These are phyloP conservation scores for Puccinia coronata DNA, from an alignment of 1,284 basidiomycete species.

Conservation along the genomic window DNA sequence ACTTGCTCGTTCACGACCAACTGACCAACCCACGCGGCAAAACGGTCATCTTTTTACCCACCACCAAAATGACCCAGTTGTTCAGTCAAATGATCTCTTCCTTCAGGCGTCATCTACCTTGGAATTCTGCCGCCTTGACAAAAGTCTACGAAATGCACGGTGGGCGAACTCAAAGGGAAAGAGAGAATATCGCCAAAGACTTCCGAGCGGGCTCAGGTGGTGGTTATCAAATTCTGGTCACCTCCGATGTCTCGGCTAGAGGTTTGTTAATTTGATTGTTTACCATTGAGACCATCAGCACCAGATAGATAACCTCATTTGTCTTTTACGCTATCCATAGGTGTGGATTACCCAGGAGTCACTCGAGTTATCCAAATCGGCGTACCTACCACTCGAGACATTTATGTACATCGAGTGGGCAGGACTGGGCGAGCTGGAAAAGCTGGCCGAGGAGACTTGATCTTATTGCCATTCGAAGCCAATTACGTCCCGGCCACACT, in stretches of 20 bases:
- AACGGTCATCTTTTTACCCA: slow-evolving; percentile 83
- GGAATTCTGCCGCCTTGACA: slow-evolving; percentile 62
- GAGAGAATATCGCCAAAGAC: slow-evolving; percentile 67
- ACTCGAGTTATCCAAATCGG: slow-evolving; percentile 93
- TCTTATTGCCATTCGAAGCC: slow-evolving; percentile 80
- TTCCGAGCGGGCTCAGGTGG: slow-evolving; percentile 68
- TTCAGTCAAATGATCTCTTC: slow-evolving; percentile 67
- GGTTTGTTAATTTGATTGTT: slow-evolving; percentile 49
- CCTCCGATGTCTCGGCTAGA: slow-evolving; percentile 61
- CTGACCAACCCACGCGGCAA: slow-evolving; percentile 69
- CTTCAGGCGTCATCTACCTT: slow-evolving; percentile 56
- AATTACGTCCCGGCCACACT: slow-evolving; percentile 72
- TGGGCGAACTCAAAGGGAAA: slow-evolving; percentile 69
- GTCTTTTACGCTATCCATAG: neutral
- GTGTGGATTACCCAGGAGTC: slow-evolving; percentile 68
- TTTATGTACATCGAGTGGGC: slow-evolving; percentile 89
- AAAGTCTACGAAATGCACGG: slow-evolving; percentile 83
- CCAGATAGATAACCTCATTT: neutral
- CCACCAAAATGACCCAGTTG: slow-evolving; percentile 82
- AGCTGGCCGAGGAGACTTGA: slow-evolving; percentile 77
- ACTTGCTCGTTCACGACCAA: slow-evolving; percentile 86
- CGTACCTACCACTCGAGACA: slow-evolving; percentile 70
- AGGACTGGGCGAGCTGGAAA: slow-evolving; percentile 79
- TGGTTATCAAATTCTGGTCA: slow-evolving; percentile 57
- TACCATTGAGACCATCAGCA: too few species aligned